Evolutionary conservation across 2,329 filamentous ascomycete species (phyloP).

Genomic region (Colletotrichum phormii): DNA sequence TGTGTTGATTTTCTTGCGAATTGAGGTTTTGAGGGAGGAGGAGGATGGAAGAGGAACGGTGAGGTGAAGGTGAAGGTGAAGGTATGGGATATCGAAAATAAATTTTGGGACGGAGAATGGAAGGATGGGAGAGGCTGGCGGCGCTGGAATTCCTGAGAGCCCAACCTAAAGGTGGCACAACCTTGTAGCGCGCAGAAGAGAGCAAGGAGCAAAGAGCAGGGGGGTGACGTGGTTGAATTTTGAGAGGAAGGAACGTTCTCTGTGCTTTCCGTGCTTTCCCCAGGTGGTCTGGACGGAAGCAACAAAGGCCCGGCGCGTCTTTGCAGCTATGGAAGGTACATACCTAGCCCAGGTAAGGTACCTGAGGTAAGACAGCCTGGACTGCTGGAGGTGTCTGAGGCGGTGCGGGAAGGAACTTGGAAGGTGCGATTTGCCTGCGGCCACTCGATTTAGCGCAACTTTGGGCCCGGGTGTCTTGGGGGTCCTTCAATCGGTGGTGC

Average conservation of each 20-base stretch:
- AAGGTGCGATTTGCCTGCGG: background rate
- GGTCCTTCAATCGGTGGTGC: background rate
- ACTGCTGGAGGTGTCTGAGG: background rate
- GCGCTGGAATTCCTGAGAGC: conserved; percentile 25
- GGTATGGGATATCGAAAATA: conserved; percentile 27
- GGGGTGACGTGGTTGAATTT: conserved; percentile 33
- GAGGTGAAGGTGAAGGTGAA: background rate
- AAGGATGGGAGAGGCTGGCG: conserved; percentile 35
- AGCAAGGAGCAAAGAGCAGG: conserved; percentile 18
- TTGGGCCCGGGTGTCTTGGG: background rate
- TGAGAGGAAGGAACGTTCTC: background rate
- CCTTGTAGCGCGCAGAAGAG: conserved; percentile 21
- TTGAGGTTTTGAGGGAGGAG: conserved; percentile 1
- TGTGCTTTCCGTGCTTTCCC: too few species aligned
- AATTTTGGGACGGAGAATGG: conserved; percentile 33
- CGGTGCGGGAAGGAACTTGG: background rate
- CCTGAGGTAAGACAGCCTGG: background rate
- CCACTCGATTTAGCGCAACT: background rate
- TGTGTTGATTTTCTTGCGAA: background rate
- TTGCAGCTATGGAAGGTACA: too few species aligned
- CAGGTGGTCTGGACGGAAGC: background rate
- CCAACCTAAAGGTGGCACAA: conserved; percentile 33
- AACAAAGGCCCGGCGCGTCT: background rate
- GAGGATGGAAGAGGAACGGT: background rate
- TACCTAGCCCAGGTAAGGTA: too few species aligned